A percentile compares a stretch with the other conserved stretches of the same genome.
These are phyloP conservation scores for Solioccasus polychromus DNA, from an alignment of 768 basidiomycete species.

Conservation along the genomic window DNA sequence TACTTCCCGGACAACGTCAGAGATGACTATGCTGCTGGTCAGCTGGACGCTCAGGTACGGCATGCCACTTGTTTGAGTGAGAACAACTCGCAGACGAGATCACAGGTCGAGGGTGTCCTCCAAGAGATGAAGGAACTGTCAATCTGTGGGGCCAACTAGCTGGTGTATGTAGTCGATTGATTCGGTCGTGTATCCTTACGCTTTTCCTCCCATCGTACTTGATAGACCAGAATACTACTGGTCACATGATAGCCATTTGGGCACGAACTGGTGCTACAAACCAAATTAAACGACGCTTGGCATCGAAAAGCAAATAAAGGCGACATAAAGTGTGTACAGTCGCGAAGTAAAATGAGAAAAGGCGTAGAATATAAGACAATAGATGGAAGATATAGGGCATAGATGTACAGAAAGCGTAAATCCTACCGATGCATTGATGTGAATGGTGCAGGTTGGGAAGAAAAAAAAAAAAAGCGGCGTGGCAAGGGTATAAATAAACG, in stretches of 20 bases:
- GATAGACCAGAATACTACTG: slow-evolving; percentile 2
- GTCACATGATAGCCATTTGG: slow-evolving; percentile 13
- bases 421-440: slow-evolving; percentile 22
- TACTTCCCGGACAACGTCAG: slow-evolving; percentile 89
- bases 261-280: slow-evolving; percentile 3
- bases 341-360: slow-evolving; percentile 12
- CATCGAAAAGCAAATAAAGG: slow-evolving; percentile 5
- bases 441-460: slow-evolving; percentile 1
- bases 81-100: slow-evolving; percentile 1
- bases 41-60: slow-evolving; percentile 86
- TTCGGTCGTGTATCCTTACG: slow-evolving; percentile 8
- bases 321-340: slow-evolving; percentile 19
- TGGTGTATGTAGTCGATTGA: neutral
- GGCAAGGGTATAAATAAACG: neutral
- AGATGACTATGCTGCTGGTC: slow-evolving; percentile 96
- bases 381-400: slow-evolving; percentile 9
- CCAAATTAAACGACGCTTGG: slow-evolving; percentile 10
- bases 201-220: neutral
- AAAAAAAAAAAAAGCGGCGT: neutral
- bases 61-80: neutral
- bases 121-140: slow-evolving; percentile 96
- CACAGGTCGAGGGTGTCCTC: slow-evolving; percentile 89
- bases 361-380: slow-evolving; percentile 12
- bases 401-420: slow-evolving; percentile 19
- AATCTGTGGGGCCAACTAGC: slow-evolving; percentile 72